Percentiles rank a stretch among this genome's conserved stretches.
These are phyloP conservation scores for Naumovozyma baii DNA, from an alignment of 805 yeast species.

Conservation along the genomic window DNA sequence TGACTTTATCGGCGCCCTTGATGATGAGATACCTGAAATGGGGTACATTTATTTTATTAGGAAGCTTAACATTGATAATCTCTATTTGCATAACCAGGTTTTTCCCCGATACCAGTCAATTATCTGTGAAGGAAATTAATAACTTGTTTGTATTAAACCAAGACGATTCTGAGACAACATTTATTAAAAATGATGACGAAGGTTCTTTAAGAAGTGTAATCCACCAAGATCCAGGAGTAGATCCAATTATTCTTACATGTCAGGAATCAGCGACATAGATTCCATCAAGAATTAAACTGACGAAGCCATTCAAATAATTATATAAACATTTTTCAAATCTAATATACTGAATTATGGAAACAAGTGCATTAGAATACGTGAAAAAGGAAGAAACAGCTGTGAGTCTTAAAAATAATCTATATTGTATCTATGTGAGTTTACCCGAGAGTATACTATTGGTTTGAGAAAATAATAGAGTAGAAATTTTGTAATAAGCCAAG, in stretches of 20 bases:
- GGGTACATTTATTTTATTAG: slow-evolving; percentile 35
- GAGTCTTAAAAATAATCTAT: no score
- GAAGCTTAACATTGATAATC: slow-evolving; percentile 29
- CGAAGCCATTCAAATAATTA: no score
- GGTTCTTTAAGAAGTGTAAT: not conserved
- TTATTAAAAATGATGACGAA: not conserved
- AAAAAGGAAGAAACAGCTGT: no score
- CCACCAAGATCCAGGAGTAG: not conserved
- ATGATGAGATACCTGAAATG: slow-evolving; percentile 30
- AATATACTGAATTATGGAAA: no score
- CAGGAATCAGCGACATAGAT: not conserved
- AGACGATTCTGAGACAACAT: not conserved
- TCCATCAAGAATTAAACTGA: not conserved
- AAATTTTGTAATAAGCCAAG: no score
- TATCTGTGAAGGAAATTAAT: not conserved
- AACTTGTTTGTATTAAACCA: not conserved
- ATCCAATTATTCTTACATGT: not conserved
- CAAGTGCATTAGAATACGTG: no score
- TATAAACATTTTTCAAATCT: no score
- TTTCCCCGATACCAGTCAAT: slow-evolving; percentile 37
- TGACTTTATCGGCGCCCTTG: slow-evolving; percentile 35
- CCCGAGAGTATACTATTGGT: no score
- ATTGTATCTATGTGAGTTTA: no score
- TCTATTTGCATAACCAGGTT: slow-evolving; percentile 23
- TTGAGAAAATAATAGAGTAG: no score